Base-by-base conservation (phyloP, 164 flowering plant species). In the Taxillus chinensis region DNA sequence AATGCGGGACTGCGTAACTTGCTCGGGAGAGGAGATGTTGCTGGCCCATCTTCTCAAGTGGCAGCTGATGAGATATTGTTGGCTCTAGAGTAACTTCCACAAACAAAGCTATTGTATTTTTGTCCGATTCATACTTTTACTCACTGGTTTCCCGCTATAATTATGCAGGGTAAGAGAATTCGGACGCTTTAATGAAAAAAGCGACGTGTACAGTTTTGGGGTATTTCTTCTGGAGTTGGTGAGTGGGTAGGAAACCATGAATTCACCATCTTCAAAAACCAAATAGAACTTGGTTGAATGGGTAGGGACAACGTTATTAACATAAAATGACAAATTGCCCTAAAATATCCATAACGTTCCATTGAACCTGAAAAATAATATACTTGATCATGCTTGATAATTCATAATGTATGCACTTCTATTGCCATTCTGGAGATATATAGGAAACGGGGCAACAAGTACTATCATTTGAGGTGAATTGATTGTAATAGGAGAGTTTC, bases 161-260 rank as follows among this genome's bases (percentile, higher is more conserved):
- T 63, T 67, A 17, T 77, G 65, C 69, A 92, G 96, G 86, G 89
- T 81, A 67, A 79, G 60, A 68, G 91, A 92, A 64, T 86, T 81
- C 69, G 75, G 88, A 71, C 77, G 82, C 57, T 87, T 84, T 70
- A 87, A 95, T 2, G 92, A 16, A 86, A 83, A 71, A 86, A 45
- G 95, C 67, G 96, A 92, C 66, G 86, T 84, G n/a, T n/a, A n/a
- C 70, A 85, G n/a, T 70, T 92, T 83, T 68, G 98, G 95, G 49
- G 87, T 92, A 57, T 92, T 92, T 73, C 86, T 92, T 63, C 67
- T 92, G 73, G 98, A 92, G 78, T 62, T 92, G 52, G 75, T 87
- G 15, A 84, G 89, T 15, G 98, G 98, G 38, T 75, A 66, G 55
- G 88, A 86, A 81, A 95, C 96, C 45, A 63, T 70, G 64, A 76